phyloP scores from a whole-genome alignment of 805 yeast species.

The Candida nonsorbophila region DNA sequence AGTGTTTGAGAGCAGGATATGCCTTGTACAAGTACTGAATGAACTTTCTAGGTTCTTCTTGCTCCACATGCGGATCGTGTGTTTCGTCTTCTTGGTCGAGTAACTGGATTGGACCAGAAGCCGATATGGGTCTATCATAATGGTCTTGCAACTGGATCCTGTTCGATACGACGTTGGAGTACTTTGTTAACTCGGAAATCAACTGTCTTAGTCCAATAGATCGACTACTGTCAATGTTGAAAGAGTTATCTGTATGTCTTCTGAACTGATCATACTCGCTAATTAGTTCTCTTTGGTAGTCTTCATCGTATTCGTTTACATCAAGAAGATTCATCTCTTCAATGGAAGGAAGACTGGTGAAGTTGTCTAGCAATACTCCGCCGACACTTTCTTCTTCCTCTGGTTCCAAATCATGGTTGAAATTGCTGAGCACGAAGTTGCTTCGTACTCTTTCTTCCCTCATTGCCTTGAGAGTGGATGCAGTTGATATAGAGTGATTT shows the following conservation, averaged over 20 bases:
- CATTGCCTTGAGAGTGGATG: slow-evolving; percentile 8
- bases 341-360: slow-evolving; percentile 20
- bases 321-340: slow-evolving; percentile 14
- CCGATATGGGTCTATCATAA: no score
- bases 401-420: no score
- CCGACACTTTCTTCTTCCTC: no score
- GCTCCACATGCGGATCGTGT: no score
- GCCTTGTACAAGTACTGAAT: no score
- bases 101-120: no score
- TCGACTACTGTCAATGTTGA: slow-evolving; percentile 6
- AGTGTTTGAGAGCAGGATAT: no score
- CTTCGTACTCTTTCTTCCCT: slow-evolving; percentile 19
- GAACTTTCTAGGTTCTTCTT: no score
- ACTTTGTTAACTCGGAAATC: slow-evolving; percentile 24
- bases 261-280: slow-evolving; percentile 9
- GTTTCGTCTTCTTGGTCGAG: no score
- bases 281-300: slow-evolving; percentile 7
- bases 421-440: slow-evolving; percentile 11
- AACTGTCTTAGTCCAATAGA: slow-evolving; percentile 23
- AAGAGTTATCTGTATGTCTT: slow-evolving; percentile 3
- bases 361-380: slow-evolving; percentile 14
- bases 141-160: no score
- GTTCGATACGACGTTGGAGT: no score
- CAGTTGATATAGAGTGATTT: slow-evolving; percentile 15
- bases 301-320: slow-evolving; percentile 8